phyloP scores from a whole-genome alignment of 1,139 yeast species.

The Kazachstania sp. region DNA sequence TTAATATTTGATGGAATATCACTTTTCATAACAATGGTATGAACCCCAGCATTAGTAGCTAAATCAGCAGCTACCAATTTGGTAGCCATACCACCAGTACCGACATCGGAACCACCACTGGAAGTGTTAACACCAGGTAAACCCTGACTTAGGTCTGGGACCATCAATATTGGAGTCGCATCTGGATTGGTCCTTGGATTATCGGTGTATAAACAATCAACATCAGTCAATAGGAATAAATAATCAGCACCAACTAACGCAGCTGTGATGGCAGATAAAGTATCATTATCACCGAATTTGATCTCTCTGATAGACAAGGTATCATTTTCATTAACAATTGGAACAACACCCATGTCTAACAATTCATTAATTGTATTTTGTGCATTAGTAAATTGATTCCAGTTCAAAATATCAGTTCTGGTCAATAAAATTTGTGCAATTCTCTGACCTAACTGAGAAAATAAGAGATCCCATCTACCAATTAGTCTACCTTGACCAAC shows the following conservation, averaged over 20 bases:
- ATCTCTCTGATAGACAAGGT: conserved; percentile 87
- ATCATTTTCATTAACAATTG: conserved; percentile 94
- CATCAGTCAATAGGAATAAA: conserved; percentile 87
- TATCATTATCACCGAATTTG: conserved; percentile 96
- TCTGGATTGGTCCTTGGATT: conserved; percentile 81
- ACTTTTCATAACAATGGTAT: conserved; percentile 78
- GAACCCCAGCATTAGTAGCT: conserved; percentile 90
- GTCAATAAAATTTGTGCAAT: conserved; percentile 88
- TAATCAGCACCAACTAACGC: conserved; percentile 94
- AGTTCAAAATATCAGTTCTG: conserved; percentile 84
- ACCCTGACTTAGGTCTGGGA: conserved; percentile 57
- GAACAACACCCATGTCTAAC: conserved; percentile 82
- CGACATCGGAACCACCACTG: conserved; percentile 72
- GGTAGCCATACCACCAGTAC: conserved; percentile 98
- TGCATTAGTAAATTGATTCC: conserved; percentile 88
- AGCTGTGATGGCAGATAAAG: conserved; percentile 92
- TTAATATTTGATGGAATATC: conserved; percentile 66
- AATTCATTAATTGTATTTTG: conserved; percentile 78
- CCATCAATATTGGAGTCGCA: conserved; percentile 76
- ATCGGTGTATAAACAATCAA: conserved; percentile 89
- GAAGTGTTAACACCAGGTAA: conserved; percentile 66
- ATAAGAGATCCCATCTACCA: conserved; percentile 83
- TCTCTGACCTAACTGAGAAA: conserved; percentile 72
- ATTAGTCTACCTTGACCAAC: conserved; percentile 90
- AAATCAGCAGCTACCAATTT: conserved; percentile 92